Evolutionary conservation across 2,329 filamentous ascomycete genomes (phyloP).

Genomic region (Mycosphaerella arachidis): DNA sequence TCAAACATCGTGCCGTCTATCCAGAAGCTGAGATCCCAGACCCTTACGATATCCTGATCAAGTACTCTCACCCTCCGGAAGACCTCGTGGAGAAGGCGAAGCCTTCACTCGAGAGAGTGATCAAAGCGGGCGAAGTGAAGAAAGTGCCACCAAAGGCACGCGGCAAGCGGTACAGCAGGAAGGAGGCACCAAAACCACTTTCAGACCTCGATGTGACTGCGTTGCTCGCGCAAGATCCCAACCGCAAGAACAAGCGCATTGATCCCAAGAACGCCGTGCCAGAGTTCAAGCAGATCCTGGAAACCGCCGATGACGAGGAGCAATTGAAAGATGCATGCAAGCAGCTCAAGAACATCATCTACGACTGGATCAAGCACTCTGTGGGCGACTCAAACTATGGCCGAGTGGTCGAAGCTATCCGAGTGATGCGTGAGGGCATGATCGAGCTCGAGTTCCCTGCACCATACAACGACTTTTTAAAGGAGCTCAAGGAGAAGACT

Average conservation of each 20-base stretch:
- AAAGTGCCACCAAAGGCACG: slow-evolving; percentile 52
- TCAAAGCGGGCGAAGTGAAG: slow-evolving; percentile 72
- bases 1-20: slow-evolving; percentile 75
- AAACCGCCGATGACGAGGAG: slow-evolving; percentile 52
- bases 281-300: slow-evolving; percentile 79
- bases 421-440: slow-evolving; percentile 73
- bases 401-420: slow-evolving; percentile 68
- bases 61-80: slow-evolving; percentile 68
- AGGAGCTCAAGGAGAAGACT: slow-evolving; percentile 66
- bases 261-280: slow-evolving; percentile 74
- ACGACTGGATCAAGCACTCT: slow-evolving; percentile 64
- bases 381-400: slow-evolving; percentile 72
- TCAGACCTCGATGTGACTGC: slow-evolving; percentile 85
- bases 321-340: slow-evolving; percentile 63
- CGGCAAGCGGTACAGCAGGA: slow-evolving; percentile 51
- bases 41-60: slow-evolving; percentile 60
- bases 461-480: slow-evolving; percentile 71
- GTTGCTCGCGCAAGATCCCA: slow-evolving; percentile 59
- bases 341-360: slow-evolving; percentile 70
- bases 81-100: slow-evolving; percentile 59
- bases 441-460: slow-evolving; percentile 68
- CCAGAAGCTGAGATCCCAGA: slow-evolving; percentile 61
- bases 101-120: slow-evolving; percentile 58
- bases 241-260: slow-evolving; percentile 50
- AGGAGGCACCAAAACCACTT: slow-evolving; percentile 70